These are phyloP conservation scores for Tremellales sp. DNA, from an alignment of 1,284 basidiomycete species.

Conservation along the genomic window DNA sequence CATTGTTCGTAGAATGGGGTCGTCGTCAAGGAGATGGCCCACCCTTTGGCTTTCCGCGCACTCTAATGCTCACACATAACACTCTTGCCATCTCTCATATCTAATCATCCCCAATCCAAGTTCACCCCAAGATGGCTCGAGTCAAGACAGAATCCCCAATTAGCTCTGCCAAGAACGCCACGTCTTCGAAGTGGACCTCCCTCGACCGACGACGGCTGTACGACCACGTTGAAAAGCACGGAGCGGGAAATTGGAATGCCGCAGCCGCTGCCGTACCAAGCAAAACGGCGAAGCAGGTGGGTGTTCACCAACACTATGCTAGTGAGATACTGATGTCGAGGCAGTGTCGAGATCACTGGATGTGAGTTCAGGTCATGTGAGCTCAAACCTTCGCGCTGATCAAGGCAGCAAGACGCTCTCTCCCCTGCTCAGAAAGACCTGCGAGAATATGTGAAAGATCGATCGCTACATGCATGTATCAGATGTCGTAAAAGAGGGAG, in stretches of 20 bases:
- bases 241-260: neutral
- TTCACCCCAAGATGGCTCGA: no score
- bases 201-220: neutral
- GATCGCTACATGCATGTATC: neutral
- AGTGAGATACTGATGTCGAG: neutral
- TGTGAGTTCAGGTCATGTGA: no score
- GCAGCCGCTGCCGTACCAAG: neutral
- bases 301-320: neutral
- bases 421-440: neutral
- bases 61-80: no score
- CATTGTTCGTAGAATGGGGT: no score
- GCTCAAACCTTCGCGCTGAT: neutral
- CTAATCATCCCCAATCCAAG: no score
- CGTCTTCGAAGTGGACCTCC: neutral
- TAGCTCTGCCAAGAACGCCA: no score
- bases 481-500: no score
- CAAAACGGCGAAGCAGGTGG: neutral
- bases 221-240: neutral
- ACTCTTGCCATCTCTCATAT: no score
- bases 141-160: no score
- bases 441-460: neutral
- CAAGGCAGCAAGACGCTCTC: neutral
- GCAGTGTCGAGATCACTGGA: neutral
- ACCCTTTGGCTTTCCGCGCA: no score
- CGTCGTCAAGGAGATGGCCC: no score